Evolutionary conservation across 116 monocot genomes (phyloP).

Genomic region (Dioscorea cayenensis): DNA sequence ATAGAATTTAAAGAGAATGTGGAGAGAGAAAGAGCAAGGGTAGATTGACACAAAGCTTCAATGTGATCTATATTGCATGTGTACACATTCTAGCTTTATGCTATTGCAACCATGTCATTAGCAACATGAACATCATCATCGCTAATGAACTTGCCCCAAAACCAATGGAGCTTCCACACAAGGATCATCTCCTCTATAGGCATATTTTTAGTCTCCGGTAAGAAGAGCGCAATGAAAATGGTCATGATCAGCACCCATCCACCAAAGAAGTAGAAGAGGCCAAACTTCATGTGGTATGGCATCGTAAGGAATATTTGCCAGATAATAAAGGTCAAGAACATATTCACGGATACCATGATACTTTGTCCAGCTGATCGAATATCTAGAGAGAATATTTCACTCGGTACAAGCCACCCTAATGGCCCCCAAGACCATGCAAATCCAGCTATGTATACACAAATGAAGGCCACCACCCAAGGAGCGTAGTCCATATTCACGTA

Average conservation of each 20-base stretch:
- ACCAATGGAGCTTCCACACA: constrained; percentile 36
- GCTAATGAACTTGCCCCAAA: constrained; percentile 11
- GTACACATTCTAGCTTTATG: too few species aligned
- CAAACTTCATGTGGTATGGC: constrained; percentile 37
- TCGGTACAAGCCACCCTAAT: constrained; percentile 34
- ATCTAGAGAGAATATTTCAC: constrained; percentile 38
- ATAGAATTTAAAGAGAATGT: too few species aligned
- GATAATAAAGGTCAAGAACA: constrained; percentile 31
- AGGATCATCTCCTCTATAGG: constrained; percentile 32
- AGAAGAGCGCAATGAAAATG: constrained; percentile 20
- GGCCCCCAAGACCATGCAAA: constrained; percentile 54
- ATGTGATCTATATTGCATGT: too few species aligned
- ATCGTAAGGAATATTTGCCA: constrained; percentile 30
- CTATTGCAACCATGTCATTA: not conserved
- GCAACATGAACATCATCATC: not conserved
- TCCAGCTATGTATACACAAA: constrained; percentile 31
- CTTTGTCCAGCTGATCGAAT: constrained; percentile 37
- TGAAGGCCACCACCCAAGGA: constrained; percentile 16
- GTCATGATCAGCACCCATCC: constrained; percentile 39
- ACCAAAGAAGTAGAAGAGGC: constrained; percentile 36
- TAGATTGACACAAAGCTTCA: too few species aligned
- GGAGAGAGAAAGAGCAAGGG: too few species aligned
- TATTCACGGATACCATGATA: constrained; percentile 31
- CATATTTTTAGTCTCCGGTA: constrained; percentile 40
- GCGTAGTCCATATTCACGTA: constrained; percentile 18